These are phyloP conservation scores for Boletus fagicola DNA, from an alignment of 768 basidiomycete species.

Conservation along the genomic window DNA sequence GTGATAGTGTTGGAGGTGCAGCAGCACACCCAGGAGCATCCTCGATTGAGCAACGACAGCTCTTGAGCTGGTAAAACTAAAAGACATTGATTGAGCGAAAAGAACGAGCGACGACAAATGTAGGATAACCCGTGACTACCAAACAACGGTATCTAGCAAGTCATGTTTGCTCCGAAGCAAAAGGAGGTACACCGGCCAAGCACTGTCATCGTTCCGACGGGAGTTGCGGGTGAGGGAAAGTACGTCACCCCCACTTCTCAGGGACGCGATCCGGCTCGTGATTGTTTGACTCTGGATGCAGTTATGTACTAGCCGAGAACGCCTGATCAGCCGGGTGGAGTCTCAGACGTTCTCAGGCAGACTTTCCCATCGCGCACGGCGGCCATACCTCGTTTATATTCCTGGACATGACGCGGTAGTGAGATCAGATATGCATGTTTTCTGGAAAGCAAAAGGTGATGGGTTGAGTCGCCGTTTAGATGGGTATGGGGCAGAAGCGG, in stretches of 20 bases:
- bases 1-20: not conserved
- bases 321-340: not conserved
- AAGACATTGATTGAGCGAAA: not conserved
- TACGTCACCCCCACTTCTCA: not conserved
- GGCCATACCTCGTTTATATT: constrained; percentile 3
- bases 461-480: not conserved
- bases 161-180: not conserved
- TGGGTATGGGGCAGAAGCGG: not conserved
- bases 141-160: not conserved
- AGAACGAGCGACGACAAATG: not conserved
- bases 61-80: not conserved
- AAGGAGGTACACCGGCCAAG: not conserved
- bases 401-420: not conserved
- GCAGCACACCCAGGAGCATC: not conserved
- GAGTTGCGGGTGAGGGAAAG: not conserved
- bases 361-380: constrained; percentile 9
- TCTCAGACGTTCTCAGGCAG: constrained; percentile 10
- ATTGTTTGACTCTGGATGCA: constrained; percentile 8
- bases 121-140: not conserved
- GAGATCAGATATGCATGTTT: not conserved
- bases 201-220: constrained; percentile 19
- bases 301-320: constrained; percentile 1
- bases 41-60: constrained; percentile 3
- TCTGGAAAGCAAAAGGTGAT: not conserved
- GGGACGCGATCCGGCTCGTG: constrained; percentile 12